A percentile compares a stretch with the other conserved stretches of the same genome.
Evolutionary conservation across 495 filamentous ascomycete genomes (phyloP).

Genomic region (Pyronema domesticum): DNA sequence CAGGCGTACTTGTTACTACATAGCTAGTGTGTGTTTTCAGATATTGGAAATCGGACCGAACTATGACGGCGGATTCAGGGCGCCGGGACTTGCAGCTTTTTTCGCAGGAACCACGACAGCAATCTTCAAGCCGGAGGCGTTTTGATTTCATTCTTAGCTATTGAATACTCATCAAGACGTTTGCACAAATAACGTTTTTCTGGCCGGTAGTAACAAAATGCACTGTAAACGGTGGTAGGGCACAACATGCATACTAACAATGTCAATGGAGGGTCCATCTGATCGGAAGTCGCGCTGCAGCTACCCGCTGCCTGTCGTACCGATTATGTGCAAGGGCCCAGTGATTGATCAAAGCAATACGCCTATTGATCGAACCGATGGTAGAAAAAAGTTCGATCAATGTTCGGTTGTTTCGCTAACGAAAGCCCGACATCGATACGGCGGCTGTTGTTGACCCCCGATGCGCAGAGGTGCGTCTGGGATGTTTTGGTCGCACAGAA

Average conservation of each 20-base stretch:
- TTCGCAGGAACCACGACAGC: conserved; percentile 1
- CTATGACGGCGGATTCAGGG: background rate
- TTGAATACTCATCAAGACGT: background rate
- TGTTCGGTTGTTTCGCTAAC: background rate
- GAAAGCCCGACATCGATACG: background rate
- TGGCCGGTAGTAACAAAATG: background rate
- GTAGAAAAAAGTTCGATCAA: background rate
- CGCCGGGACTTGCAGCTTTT: background rate
- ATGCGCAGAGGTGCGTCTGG: background rate
- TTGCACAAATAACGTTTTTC: background rate
- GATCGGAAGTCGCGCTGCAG: background rate
- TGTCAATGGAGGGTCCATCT: background rate
- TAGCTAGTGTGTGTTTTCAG: background rate
- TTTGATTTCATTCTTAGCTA: background rate
- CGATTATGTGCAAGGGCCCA: background rate
- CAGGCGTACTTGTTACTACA: too few species aligned
- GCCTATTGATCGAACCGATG: background rate
- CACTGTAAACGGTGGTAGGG: background rate
- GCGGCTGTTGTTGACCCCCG: background rate
- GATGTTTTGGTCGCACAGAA: background rate
- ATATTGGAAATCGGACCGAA: background rate
- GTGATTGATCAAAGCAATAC: background rate
- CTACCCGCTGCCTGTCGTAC: background rate
- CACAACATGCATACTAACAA: background rate
- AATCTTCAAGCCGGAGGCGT: background rate